Percentiles rank a stretch among this genome's conserved stretches.
Conservation (phyloP, 495 filamentous ascomycete genomes). For the Penicillium alfredii region DNA sequence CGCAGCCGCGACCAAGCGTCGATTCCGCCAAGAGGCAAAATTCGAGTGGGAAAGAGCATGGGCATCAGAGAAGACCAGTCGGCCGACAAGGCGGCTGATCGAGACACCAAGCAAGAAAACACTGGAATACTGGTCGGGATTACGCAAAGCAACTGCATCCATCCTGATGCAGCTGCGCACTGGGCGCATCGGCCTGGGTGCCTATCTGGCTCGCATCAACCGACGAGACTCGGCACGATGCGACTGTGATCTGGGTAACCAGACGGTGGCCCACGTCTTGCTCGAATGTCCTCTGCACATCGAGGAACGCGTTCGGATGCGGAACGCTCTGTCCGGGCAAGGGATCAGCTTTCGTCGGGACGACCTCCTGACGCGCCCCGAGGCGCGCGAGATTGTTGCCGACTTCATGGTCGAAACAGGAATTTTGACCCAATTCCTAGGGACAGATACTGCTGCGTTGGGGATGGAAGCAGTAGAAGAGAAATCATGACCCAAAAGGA, state of each 20-base stretch:
- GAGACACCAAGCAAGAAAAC: neutral
- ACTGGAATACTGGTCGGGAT: constrained; percentile 5
- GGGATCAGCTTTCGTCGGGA: constrained; percentile 12
- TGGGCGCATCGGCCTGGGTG: constrained; percentile 18
- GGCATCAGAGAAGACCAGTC: constrained; percentile 1
- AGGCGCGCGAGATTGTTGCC: constrained; percentile 2
- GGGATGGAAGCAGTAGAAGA: neutral
- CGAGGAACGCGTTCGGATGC: constrained; percentile 10
- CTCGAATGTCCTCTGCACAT: constrained; percentile 10
- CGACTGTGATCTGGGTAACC: constrained; percentile 10
- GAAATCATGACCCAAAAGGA: neutral
- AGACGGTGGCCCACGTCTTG: constrained; percentile 22
- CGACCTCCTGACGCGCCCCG: neutral
- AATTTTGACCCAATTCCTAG: constrained; percentile 10
- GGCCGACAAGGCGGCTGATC: constrained; percentile 8
- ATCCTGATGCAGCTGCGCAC: constrained; percentile 23
- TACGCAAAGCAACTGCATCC: constrained; percentile 17
- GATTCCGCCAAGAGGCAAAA: constrained; percentile 2
- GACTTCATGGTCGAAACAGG: constrained; percentile 12
- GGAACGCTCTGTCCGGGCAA: constrained; percentile 15
- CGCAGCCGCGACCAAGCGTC: constrained; percentile 1
- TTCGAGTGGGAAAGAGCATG: constrained; percentile 4
- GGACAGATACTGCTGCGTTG: neutral
- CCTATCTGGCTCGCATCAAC: constrained; percentile 24
- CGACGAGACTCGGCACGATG: constrained; percentile 16